A percentile compares a stretch with the other conserved stretches of the same genome.
Evolutionary conservation across 345 rosid species (phyloP).

Genomic region (Abelmoschus esculentus): DNA sequence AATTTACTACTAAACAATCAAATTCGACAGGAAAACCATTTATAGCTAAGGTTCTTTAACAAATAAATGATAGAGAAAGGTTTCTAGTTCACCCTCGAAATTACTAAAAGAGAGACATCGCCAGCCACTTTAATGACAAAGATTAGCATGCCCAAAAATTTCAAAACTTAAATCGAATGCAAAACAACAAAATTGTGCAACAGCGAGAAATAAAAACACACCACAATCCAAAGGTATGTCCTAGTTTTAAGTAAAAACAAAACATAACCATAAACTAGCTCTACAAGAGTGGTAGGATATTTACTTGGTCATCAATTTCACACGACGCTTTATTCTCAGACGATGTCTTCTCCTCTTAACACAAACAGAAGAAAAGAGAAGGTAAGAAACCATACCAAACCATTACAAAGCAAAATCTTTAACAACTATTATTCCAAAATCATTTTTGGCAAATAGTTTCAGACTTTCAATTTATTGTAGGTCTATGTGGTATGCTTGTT

Average conservation of each 20-base stretch:
- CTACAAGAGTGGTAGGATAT: conserved; percentile 3
- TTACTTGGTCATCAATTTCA: conserved; percentile 40
- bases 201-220: background rate
- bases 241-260: background rate
- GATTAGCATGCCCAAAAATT: background rate
- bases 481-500: background rate
- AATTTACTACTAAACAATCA: background rate
- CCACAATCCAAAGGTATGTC: background rate
- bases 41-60: background rate
- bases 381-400: conserved; percentile 7
- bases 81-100: background rate
- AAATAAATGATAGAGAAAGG: background rate
- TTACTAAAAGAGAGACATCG: background rate
- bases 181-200: background rate
- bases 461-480: background rate
- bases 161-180: background rate
- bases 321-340: conserved; percentile 14
- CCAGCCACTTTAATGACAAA: background rate
- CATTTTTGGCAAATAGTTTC: background rate
- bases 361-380: conserved; percentile 4
- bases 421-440: too few relatives aligned
- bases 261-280: background rate
- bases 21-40: background rate
- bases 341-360: conserved; percentile 28
- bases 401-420: background rate